A percentile compares a stretch with the other conserved stretches of the same genome.
These are phyloP conservation scores for Speleostelium caveatum DNA, from an alignment of 78 protist genomes.

Conservation along the genomic window DNA sequence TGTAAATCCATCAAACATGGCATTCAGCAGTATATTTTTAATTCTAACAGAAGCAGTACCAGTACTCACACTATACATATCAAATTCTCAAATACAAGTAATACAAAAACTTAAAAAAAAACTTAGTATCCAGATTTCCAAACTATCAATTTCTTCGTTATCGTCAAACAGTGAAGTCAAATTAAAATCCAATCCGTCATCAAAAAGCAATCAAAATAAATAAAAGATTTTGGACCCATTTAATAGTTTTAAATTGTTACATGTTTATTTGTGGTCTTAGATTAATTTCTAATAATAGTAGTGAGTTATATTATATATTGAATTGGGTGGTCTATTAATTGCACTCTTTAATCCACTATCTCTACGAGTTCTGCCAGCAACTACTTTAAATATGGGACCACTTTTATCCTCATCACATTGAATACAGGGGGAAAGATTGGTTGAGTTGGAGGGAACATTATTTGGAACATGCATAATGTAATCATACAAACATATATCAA, in stretches of 20 bases:
- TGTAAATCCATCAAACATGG: neutral
- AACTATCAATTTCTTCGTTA: too few relatives aligned
- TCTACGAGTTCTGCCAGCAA: conserved; percentile 81
- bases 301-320: conserved; percentile 75
- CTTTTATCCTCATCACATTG: conserved; percentile 86
- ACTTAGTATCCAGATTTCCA: too few relatives aligned
- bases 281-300: conserved; percentile 81
- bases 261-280: too few relatives aligned
- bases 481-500: conserved; percentile 68
- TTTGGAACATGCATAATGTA: conserved; percentile 66
- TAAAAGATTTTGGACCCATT: too few relatives aligned
- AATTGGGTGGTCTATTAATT: conserved; percentile 82
- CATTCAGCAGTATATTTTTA: conserved; percentile 6
- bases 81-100: too few relatives aligned
- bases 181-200: too few relatives aligned
- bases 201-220: too few relatives aligned
- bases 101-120: too few relatives aligned
- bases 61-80: neutral
- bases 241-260: too few relatives aligned
- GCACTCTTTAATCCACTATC: conserved; percentile 80
- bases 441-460: conserved; percentile 80
- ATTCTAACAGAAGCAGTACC: conserved; percentile 19
- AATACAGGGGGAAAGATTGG: conserved; percentile 68
- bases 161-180: too few relatives aligned
- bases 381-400: conserved; percentile 83